Evolutionary conservation across 805 yeast genomes (phyloP).

Genomic region (Deakozyma indianensis): DNA sequence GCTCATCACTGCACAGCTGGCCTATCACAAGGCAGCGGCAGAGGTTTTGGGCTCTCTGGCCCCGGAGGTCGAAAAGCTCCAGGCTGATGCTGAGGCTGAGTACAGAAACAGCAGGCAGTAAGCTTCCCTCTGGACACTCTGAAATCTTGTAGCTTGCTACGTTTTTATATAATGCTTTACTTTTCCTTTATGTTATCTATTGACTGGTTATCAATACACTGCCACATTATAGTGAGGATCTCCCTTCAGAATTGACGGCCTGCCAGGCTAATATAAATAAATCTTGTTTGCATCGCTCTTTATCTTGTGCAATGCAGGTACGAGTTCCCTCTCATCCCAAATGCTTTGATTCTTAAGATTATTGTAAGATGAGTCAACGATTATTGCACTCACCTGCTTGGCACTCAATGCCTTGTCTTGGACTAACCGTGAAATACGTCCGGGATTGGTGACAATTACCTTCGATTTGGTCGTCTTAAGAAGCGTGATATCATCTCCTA

Average conservation of each 20-base stretch:
- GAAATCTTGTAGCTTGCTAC: too few species aligned
- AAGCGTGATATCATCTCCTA: conserved; percentile 36
- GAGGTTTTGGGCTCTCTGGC: conserved; percentile 51
- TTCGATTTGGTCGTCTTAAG: background rate
- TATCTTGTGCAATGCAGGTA: background rate
- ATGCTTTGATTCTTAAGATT: background rate
- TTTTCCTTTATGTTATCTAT: background rate
- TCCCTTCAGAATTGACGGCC: too few species aligned
- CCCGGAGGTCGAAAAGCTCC: conserved; percentile 47
- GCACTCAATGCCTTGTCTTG: background rate
- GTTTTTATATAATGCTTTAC: background rate
- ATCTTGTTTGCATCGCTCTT: background rate
- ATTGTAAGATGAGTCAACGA: background rate
- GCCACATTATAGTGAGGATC: too few species aligned
- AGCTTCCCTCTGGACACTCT: too few species aligned
- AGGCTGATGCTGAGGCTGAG: conserved; percentile 33
- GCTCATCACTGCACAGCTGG: conserved; percentile 64
- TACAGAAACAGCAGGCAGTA: conserved; percentile 11
- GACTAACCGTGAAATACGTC: background rate
- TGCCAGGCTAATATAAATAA: background rate
- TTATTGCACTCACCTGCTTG: background rate
- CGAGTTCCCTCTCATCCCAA: background rate
- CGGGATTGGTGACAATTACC: background rate
- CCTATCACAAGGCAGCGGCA: conserved; percentile 61
- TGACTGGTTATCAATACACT: too few species aligned